Evolutionary conservation across 2,329 filamentous ascomycete genomes (phyloP), one percentile per base, ranked within the genome.

Genomic region (Aspergillus novofumigatus): DNA sequence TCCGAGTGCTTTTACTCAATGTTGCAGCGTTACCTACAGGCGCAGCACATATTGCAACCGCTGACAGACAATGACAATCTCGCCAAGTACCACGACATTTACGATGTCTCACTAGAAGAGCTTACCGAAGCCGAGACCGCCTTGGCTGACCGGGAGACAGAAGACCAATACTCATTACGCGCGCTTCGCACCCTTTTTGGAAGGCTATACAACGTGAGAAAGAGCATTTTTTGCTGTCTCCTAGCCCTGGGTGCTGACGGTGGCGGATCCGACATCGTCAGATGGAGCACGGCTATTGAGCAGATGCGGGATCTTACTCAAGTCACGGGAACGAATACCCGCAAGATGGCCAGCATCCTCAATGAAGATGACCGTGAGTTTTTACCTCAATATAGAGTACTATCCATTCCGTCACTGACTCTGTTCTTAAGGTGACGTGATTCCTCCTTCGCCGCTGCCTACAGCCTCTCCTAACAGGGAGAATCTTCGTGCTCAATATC

Each of bases 71-170:
- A 89, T 67, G 83, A 89, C 51, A 90, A 96, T 67, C 77, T 99
- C 47, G 91, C 96, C 65, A 94, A 92, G 74, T 96, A 96, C 70
- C 90, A 94, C 67, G 93, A 97, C 69, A 89, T 93, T 59, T 92
- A 93, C 69, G 90, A 92, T 63, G 85, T 93, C 59, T 89, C 84
- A 59, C 83, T 87, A 56, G 83, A 86, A 56, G 89, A 92, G 70
- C 84, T 91, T 38, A 81, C 84, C 21, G 88, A 91, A 65, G 84
- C 87, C n/a, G 81, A 86, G 62, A 77, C 81, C 47, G 85, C 85
- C 1, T 86, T 88, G 56, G 81, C 82, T 4, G 82, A 85, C 47
- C 76, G 80, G n/a, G 84, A 89, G 49, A 84, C 88, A 58, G 90
- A 96, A 51, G 90, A 96, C 60, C 74, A 82, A 23, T 88, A 92